Evolutionary conservation across 164 flowering plant species (phyloP).

Genomic region (Chimonanthus salicifolius): DNA sequence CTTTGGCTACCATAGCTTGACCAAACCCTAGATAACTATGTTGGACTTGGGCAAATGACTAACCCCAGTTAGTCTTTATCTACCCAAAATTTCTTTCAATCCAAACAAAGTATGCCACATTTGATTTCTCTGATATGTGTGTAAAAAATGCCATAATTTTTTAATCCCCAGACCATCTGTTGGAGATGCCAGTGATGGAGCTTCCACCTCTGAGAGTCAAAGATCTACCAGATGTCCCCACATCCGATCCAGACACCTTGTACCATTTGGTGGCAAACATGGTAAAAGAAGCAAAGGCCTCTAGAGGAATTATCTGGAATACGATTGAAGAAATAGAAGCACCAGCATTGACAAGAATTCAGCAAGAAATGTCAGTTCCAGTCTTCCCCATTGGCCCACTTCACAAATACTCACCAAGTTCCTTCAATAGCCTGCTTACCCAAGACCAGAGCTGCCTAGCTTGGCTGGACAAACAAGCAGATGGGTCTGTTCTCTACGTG

Average conservation of each 20-base stretch:
- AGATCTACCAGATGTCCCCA: conserved; percentile 17
- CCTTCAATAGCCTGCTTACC: conserved; percentile 17
- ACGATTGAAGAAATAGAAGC: conserved; percentile 22
- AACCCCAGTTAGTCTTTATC: background rate
- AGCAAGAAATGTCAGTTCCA: conserved; percentile 12
- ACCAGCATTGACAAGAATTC: conserved; percentile 6
- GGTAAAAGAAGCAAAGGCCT: conserved; percentile 11
- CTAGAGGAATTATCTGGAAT: conserved; percentile 30
- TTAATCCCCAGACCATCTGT: background rate
- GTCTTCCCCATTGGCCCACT: conserved; percentile 35
- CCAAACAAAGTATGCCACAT: too few species aligned
- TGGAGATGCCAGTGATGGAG: conserved; percentile 18
- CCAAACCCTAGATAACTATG: background rate
- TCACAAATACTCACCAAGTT: conserved; percentile 15
- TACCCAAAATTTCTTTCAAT: background rate
- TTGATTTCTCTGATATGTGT: background rate
- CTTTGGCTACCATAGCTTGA: too few species aligned
- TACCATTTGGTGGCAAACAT: background rate
- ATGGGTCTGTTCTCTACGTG: conserved; percentile 30
- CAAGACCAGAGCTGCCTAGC: conserved; percentile 26
- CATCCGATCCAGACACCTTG: background rate
- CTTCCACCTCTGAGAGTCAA: conserved; percentile 29
- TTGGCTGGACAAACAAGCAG: conserved; percentile 36
- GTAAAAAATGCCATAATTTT: background rate
- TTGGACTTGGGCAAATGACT: background rate